Evolutionary conservation across 1,284 basidiomycete genomes (phyloP), one percentile per base, ranked within the genome.

Genomic region (Trichosporon asahii): DNA sequence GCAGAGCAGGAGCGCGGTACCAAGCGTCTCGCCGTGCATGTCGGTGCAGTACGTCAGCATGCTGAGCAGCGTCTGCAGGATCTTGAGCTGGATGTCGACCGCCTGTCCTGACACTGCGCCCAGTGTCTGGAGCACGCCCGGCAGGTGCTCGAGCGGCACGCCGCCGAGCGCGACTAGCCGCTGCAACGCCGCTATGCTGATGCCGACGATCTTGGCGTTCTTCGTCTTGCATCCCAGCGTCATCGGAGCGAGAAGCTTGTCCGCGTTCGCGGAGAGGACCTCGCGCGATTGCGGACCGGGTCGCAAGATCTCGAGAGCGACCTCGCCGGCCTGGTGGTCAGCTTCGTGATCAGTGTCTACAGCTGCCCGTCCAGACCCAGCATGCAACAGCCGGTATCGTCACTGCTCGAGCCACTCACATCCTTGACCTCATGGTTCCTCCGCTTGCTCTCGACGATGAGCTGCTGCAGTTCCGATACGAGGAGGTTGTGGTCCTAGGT

Each of bases 211-310:
- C 86, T 98, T 98, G 2, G 92, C 89, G 74, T 95, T 93, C 84
- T 92, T 94, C 11, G 94, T 97, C 61, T 91, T 90, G 80, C 95
- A 96, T 65, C 94, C 95, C 87, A 97, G 93, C 78, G 95, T 93
- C 2, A 99, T 90, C 0, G 97, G 95, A 65, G 89, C 87, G 33
- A 98, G 87, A 27, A 98, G 87, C 68, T 91, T 90, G 68, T 92
- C 89, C 3, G 91, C 89, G 78, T 93, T 90, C 18, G 89, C 88
- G 29, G 89, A 88, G 14, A 66, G 60, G 33, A 57, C 67, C 14
- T 79, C 76, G 46, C 70, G 86, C 87, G 14, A 86, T 84, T 25
- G 87, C 88, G 44, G 89, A 87, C 82, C 90, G 87, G 88, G 86
- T 70, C 89, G 86, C n/a, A 94, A 85, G 18, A 94, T 89, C 7